phyloP scores from a whole-genome alignment of 1,139 yeast genomes.

The Yamadazyma membranifaciens region DNA sequence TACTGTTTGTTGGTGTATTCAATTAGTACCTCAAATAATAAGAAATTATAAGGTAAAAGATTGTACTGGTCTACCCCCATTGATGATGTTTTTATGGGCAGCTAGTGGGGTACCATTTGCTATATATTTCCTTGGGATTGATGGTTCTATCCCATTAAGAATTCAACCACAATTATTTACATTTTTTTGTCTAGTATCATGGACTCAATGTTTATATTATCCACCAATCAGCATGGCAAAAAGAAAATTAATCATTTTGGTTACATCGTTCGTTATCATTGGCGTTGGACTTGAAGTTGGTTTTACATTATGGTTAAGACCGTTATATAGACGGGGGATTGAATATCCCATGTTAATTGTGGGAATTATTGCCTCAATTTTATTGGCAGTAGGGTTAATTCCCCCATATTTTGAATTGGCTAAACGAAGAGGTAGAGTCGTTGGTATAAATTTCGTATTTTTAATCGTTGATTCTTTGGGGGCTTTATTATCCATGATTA shows the following conservation, averaged over 20 bases:
- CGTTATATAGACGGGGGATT: slow-evolving; percentile 56
- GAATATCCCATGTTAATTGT: slow-evolving; percentile 78
- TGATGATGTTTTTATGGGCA: slow-evolving; percentile 85
- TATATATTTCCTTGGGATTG: slow-evolving; percentile 71
- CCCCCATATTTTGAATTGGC: slow-evolving; percentile 89
- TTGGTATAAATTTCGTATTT: slow-evolving; percentile 86
- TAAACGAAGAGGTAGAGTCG: slow-evolving; percentile 77
- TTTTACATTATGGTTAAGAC: slow-evolving; percentile 68
- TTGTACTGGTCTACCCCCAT: slow-evolving; percentile 81
- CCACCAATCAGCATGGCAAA: slow-evolving; percentile 59
- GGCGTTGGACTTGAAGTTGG: slow-evolving; percentile 68
- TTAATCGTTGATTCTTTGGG: slow-evolving; percentile 76
- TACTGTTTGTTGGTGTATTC: slow-evolving; percentile 89
- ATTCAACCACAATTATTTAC: slow-evolving; percentile 87
- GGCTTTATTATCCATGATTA: slow-evolving; percentile 71
- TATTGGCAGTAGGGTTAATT: slow-evolving; percentile 72
- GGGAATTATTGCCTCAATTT: slow-evolving; percentile 76
- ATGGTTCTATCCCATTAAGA: slow-evolving; percentile 72
- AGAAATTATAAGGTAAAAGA: slow-evolving; percentile 71
- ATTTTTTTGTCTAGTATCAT: slow-evolving; percentile 64
- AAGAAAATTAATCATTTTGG: slow-evolving; percentile 34
- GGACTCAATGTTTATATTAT: slow-evolving; percentile 75
- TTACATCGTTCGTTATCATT: slow-evolving; percentile 37
- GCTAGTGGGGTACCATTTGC: slow-evolving; percentile 81
- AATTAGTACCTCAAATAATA: slow-evolving; percentile 79